These are phyloP conservation scores for Rosa multiflora DNA, from an alignment of 306 rosid genomes.

Conservation along the genomic window DNA sequence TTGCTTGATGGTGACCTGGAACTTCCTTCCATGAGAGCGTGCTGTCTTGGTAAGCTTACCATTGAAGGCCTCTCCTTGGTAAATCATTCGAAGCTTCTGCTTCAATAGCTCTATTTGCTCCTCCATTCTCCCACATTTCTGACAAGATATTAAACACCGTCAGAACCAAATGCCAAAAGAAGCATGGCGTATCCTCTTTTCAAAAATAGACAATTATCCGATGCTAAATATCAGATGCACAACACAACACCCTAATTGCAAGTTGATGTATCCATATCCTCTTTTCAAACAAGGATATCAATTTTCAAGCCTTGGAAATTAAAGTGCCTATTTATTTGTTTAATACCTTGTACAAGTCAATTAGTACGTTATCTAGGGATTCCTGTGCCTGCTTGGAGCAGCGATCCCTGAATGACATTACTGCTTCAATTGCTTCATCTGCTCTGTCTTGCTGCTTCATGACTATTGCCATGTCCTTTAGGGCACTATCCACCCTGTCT, in stretches of 20 bases:
- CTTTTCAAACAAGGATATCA: not conserved
- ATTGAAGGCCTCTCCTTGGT: conserved; percentile 81
- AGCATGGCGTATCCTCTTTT: not conserved
- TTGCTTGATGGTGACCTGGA: conserved; percentile 86
- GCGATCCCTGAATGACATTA: conserved; percentile 57
- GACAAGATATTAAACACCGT: conserved; percentile 1
- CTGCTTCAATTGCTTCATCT: conserved; percentile 92
- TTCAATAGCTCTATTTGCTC: conserved; percentile 84
- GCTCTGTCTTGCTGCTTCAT: conserved; percentile 85
- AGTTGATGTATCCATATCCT: not conserved
- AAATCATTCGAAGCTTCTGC: conserved; percentile 66
- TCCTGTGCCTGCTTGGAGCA: conserved; percentile 94
- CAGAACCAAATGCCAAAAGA: conserved; percentile 12
- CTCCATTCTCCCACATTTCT: conserved; percentile 89
- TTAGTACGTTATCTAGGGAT: conserved; percentile 83
- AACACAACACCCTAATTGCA: not conserved
- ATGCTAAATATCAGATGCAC: not conserved
- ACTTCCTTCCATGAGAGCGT: conserved; percentile 89
- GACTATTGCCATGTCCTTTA: conserved; percentile 93
- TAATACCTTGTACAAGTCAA: conserved; percentile 85
- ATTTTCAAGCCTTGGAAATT: not conserved
- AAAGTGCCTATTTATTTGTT: not conserved
- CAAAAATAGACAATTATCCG: not conserved
- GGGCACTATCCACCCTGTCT: conserved; percentile 87
- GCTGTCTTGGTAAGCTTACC: conserved; percentile 87